These are phyloP conservation scores for Filobasidium uniguttulatum DNA, from an alignment of 1,284 basidiomycete genomes.

Conservation along the genomic window DNA sequence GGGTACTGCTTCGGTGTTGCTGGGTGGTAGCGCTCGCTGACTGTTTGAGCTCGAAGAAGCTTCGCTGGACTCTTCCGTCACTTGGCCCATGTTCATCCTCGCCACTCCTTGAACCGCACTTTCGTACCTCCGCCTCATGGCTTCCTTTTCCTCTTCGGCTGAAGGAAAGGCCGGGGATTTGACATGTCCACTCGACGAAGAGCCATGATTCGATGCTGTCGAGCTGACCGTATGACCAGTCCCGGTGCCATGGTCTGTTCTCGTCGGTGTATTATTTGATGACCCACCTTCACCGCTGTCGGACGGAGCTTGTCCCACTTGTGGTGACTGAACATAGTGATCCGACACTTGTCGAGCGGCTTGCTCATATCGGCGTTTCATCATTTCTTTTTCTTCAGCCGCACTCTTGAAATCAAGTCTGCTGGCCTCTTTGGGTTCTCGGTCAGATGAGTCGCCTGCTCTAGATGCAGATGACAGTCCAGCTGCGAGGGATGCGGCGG, in stretches of 20 bases:
- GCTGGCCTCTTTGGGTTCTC: too few relatives aligned
- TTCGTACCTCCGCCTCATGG: constrained; percentile 24
- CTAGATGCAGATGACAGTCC: too few relatives aligned
- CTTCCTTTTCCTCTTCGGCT: constrained; percentile 27
- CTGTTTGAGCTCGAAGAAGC: constrained; percentile 3
- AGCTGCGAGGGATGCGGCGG: too few relatives aligned
- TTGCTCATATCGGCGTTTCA: constrained; percentile 24
- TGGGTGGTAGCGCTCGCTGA: constrained; percentile 14
- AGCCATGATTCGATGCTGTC: background rate
- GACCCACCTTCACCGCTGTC: background rate
- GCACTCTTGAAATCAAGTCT: constrained; percentile 25
- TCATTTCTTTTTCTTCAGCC: constrained; percentile 27
- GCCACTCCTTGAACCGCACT: constrained; percentile 18
- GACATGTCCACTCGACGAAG: too few relatives aligned
- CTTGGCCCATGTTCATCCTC: background rate
- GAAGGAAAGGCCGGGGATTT: too few relatives aligned
- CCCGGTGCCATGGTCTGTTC: background rate
- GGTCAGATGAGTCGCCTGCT: too few relatives aligned
- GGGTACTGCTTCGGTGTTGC: constrained; percentile 4
- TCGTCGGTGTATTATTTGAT: background rate
- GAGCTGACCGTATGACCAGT: background rate
- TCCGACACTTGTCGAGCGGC: constrained; percentile 19
- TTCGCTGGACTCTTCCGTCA: background rate
- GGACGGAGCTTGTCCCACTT: too few relatives aligned
- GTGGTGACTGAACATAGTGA: too few relatives aligned